A percentile compares a stretch with the other conserved stretches of the same genome.
Evolutionary conservation across 2,329 filamentous ascomycete species (phyloP).

Genomic region (Claviceps humidiphila): DNA sequence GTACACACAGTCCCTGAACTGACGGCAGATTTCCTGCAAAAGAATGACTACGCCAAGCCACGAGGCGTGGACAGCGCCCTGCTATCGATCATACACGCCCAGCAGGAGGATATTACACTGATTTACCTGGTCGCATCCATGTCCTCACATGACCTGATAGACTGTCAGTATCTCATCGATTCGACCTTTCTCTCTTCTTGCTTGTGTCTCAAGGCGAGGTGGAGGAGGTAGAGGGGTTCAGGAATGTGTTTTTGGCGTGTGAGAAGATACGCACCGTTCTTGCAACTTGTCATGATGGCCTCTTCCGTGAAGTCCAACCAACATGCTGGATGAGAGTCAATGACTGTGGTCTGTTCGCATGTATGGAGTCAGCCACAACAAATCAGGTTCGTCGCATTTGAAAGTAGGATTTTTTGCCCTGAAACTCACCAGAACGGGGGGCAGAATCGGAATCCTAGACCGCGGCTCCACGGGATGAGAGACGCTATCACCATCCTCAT

Average conservation of each 20-base stretch:
- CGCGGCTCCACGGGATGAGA: constrained; percentile 78
- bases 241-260: not conserved
- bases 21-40: too few species aligned
- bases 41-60: too few species aligned
- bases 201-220: not conserved
- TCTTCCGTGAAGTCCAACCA: constrained; percentile 93
- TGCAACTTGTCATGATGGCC: constrained; percentile 83
- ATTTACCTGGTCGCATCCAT: constrained; percentile 48
- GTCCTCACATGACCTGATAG: constrained; percentile 57
- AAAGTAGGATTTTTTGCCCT: not conserved
- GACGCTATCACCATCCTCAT: constrained; percentile 44
- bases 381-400: not conserved
- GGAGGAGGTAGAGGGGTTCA: too few species aligned
- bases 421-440: constrained; percentile 70
- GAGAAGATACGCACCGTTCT: constrained; percentile 53
- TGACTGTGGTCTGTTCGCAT: constrained; percentile 51
- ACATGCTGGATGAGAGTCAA: constrained; percentile 75
- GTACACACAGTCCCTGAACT: too few species aligned
- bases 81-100: too few species aligned
- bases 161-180: not conserved
- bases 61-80: too few species aligned
- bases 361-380: not conserved
- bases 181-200: not conserved
- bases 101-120: too few species aligned
- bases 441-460: constrained; percentile 69